Percentiles rank a stretch among this genome's conserved stretches.
Conservation (phyloP, 768 basidiomycete species). For the Daedaleopsis nitida region DNA sequence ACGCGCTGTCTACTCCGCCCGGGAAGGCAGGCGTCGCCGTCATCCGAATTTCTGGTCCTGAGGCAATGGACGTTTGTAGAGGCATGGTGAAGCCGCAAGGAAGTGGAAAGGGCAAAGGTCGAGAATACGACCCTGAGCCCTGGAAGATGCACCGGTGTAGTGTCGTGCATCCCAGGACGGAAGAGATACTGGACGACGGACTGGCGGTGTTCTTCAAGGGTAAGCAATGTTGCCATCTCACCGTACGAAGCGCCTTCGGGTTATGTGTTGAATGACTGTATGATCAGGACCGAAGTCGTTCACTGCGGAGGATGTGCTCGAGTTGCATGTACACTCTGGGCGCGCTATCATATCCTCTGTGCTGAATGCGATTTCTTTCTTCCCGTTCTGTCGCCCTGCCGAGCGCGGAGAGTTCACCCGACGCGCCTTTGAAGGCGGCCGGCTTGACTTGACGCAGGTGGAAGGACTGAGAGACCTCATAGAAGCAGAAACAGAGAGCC, state of each 20-base stretch:
- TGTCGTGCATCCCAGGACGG: conserved; percentile 62
- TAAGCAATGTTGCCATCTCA: conserved; percentile 29
- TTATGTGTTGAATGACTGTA: background rate
- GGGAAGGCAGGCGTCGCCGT: conserved; percentile 86
- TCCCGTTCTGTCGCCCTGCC: conserved; percentile 74
- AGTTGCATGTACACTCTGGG: conserved; percentile 87
- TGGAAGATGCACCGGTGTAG: conserved; percentile 73
- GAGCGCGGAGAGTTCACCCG: conserved; percentile 89
- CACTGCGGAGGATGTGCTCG: conserved; percentile 80
- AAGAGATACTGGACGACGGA: conserved; percentile 74
- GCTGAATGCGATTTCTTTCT: conserved; percentile 57
- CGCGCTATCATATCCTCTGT: conserved; percentile 76
- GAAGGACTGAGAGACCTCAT: conserved; percentile 88
- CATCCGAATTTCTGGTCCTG: conserved; percentile 80
- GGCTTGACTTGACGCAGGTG: conserved; percentile 85
- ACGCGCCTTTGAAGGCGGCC: conserved; percentile 77
- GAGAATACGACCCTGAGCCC: conserved; percentile 44
- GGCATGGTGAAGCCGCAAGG: conserved; percentile 49
- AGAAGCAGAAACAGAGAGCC: conserved; percentile 84
- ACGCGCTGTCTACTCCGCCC: conserved; percentile 84
- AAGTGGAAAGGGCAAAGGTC: conserved; percentile 14
- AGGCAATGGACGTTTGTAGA: conserved; percentile 62
- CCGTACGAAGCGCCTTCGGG: background rate
- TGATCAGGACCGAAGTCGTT: conserved; percentile 62
- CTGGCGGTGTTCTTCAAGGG: conserved; percentile 83